phyloP scores from a whole-genome alignment of 2,329 filamentous ascomycete genomes.

The Verticillium dahliae region DNA sequence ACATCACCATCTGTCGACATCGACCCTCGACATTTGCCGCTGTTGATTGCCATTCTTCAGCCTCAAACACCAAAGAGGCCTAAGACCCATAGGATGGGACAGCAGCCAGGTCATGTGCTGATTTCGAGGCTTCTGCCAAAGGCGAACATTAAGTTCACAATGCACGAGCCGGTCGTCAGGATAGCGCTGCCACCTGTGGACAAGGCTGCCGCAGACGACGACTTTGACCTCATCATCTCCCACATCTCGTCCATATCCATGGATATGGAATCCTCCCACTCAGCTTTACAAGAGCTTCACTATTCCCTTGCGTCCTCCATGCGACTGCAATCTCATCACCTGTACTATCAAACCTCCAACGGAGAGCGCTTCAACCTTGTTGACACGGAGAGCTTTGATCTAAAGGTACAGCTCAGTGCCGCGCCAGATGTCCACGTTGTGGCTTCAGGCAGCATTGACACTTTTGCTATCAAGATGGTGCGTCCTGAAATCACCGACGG shows the following conservation, averaged over 20 bases:
- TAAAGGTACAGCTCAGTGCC: slow-evolving; percentile 79
- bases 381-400: slow-evolving; percentile 78
- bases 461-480: slow-evolving; percentile 83
- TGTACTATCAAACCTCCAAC: slow-evolving; percentile 89
- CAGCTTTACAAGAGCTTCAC: slow-evolving; percentile 72
- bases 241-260: slow-evolving; percentile 90
- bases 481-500: slow-evolving; percentile 90
- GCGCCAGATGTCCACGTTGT: slow-evolving; percentile 80
- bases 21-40: slow-evolving; percentile 82
- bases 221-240: slow-evolving; percentile 92
- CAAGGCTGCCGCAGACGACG: slow-evolving; percentile 57
- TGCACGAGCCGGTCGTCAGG: slow-evolving; percentile 91
- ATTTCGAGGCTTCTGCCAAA: slow-evolving; percentile 91
- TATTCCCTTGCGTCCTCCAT: slow-evolving; percentile 81
- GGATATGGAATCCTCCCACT: slow-evolving; percentile 94
- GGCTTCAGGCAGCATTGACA: slow-evolving; percentile 72
- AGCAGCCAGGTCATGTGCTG: slow-evolving; percentile 55
- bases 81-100: not conserved
- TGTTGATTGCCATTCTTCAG: slow-evolving; percentile 71
- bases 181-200: slow-evolving; percentile 80
- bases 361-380: slow-evolving; percentile 81
- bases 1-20: slow-evolving; percentile 94
- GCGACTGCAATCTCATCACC: slow-evolving; percentile 74
- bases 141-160: slow-evolving; percentile 87
- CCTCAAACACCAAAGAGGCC: slow-evolving; percentile 29